These are phyloP conservation scores for Niebla homalea DNA, from an alignment of 495 filamentous ascomycete genomes.

Conservation along the genomic window DNA sequence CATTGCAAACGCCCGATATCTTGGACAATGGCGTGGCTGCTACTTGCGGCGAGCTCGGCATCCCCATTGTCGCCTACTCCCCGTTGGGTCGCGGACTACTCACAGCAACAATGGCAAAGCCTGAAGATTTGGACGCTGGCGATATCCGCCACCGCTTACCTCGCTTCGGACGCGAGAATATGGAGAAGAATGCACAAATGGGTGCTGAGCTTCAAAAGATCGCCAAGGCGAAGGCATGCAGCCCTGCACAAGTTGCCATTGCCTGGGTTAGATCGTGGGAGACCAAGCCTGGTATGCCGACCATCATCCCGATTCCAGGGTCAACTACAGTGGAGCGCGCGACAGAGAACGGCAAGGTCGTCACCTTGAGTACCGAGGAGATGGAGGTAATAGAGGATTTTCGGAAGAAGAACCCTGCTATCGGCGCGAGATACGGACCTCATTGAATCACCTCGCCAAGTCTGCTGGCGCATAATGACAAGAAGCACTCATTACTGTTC, in stretches of 20 bases:
- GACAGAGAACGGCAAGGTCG: conserved; percentile 30
- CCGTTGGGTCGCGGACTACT: conserved; percentile 40
- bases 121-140: conserved; percentile 46
- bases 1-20: conserved; percentile 53
- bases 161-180: conserved; percentile 55
- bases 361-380: conserved; percentile 29
- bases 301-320: conserved; percentile 77
- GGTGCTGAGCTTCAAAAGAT: conserved; percentile 51
- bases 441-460: background rate
- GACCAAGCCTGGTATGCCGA: conserved; percentile 45
- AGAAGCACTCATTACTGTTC: too few species aligned
- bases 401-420: conserved; percentile 25
- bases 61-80: conserved; percentile 60
- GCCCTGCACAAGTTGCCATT: conserved; percentile 64
- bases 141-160: conserved; percentile 43
- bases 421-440: conserved; percentile 25
- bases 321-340: conserved; percentile 38
- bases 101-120: conserved; percentile 49
- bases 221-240: conserved; percentile 55
- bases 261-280: conserved; percentile 51
- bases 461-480: too few species aligned
- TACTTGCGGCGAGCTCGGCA: conserved; percentile 54
- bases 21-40: conserved; percentile 60
- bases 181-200: conserved; percentile 61
- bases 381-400: conserved; percentile 34